Evolutionary conservation across 75 land plant genomes (phyloP), one percentile per base, ranked within the genome.

Genomic region (Sequoiadendron giganteum): DNA sequence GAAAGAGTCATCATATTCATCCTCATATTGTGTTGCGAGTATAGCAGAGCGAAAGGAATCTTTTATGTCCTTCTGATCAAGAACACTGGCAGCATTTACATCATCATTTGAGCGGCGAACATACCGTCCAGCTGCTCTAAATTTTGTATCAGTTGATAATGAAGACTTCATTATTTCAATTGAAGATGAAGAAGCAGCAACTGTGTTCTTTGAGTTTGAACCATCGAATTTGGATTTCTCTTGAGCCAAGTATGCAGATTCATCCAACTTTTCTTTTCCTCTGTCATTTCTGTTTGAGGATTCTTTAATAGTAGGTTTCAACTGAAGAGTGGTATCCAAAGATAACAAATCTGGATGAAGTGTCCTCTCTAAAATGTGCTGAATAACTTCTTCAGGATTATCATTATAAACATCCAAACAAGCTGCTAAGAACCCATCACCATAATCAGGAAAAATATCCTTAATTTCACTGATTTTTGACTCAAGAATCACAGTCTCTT

Each of bases 1-100:
- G 91, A 96, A 97, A 45, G 99, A 97, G 85, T 98, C 99, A 91
- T 98, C 99, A 91, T 98, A 98, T 89, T 98, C 99, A 87, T 98
- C 99, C 70, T 98, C 99, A 88, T 90, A 91, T 87, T 97, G 97
- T 25, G 93, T 85, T 56, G 93, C 93, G 38, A 96, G 92, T 76
- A 90, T 92, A 18, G 90, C 93, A 70, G 93, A 91, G 73, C 87
- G 95, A 39, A 83, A 86, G n/a, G 83, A 73, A 85, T 93, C 93
- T 68, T 88, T 89, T 65, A 75, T 93, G 42, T 89, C 87, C 84
- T 88, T 89, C 68, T 89, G 88, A 78, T 96, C 92, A 42, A 98
- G 94, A 65, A 93, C 83, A 48, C 56, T 83, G 34, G 79, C 42
- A 15, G 86, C 83, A 25, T 93, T 89, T 5, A 82, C 54, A 30